Base-by-base conservation (phyloP, 148 eudicot genomes). In the Rhododendron griersonianum region DNA sequence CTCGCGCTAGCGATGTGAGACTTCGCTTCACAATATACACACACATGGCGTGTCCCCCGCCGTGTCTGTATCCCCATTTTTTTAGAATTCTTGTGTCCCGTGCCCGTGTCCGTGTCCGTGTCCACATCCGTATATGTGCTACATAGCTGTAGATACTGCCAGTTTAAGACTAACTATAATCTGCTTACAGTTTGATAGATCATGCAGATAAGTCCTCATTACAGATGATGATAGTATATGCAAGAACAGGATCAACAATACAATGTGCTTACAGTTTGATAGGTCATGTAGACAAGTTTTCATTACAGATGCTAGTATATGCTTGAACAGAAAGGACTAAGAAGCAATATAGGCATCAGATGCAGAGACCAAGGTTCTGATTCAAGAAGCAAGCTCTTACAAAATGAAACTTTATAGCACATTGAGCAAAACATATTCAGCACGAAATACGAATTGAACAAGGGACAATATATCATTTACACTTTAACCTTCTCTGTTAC, bases 391-490 rank as follows among this genome's bases (percentile, higher is more conserved):
- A 69, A 44, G 59, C 21, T 67, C n/a, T 69, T 16, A 37, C 85
- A 9, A 69, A 69, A 3, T 45, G 44, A 45, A 69, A 65, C 7
- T 30, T 9, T 48, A 83, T 71, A 30, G 28, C 63, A 19, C 45
- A 83, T 47, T 47, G 45, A 41, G 30, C 51, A 14, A 65, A n/a
- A 47, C 71, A 30, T 48, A 83, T 45, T 25, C 57, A 4, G 76
- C 15, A 7, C 9, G 65, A 37, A 19, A 19, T 6, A 57, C 65
- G 1, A 39, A 50, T 47, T 67, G 61, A 37, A 71, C 4, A 67
- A 28, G 30, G 84, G 39, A 18, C 21, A 82, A 25, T n/a, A 69
- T 65, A 30, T 15, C 78, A 83, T 69, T 83, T 71, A 69, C 79
- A 83, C 76, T 30, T 8, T 30, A 39, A 65, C 39, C 48, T 83